A percentile compares a stretch with the other conserved stretches of the same genome.
Evolutionary conservation across 306 rosid genomes (phyloP).

Genomic region (Castanea mollissima): DNA sequence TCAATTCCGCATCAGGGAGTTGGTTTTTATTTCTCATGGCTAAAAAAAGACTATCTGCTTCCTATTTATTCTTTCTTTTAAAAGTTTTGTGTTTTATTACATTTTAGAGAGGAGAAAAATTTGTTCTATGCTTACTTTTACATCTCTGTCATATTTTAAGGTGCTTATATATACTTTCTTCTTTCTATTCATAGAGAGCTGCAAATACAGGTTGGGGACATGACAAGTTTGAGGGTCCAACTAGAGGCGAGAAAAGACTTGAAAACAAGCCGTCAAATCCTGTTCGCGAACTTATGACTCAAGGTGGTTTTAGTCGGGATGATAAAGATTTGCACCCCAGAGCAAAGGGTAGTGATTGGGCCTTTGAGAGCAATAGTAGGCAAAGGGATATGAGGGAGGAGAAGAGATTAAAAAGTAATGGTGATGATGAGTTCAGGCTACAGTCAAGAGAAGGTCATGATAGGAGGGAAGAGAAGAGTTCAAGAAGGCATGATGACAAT

Average conservation of each 20-base stretch:
- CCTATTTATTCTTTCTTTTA: neutral
- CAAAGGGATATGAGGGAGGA: conserved; percentile 43
- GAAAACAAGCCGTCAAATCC: conserved; percentile 26
- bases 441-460: conserved; percentile 57
- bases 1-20: neutral
- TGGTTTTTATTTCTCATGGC: neutral
- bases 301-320: conserved; percentile 13
- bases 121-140: neutral
- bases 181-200: conserved; percentile 65
- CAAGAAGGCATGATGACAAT: conserved; percentile 16
- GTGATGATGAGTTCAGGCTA: conserved; percentile 38
- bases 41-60: neutral
- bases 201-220: conserved; percentile 92
- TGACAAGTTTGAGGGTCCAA: conserved; percentile 62
- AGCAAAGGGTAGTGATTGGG: conserved; percentile 31
- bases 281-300: conserved; percentile 28
- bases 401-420: conserved; percentile 25
- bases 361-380: conserved; percentile 33
- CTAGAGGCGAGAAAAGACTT: conserved; percentile 35
- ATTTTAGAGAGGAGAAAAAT: neutral
- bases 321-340: conserved; percentile 32
- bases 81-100: neutral
- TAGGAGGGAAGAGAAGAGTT: conserved; percentile 46
- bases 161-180: conserved; percentile 23
- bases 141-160: neutral